phyloP scores from a whole-genome alignment of 768 basidiomycete species.

The Melanogaster broomeanus region DNA sequence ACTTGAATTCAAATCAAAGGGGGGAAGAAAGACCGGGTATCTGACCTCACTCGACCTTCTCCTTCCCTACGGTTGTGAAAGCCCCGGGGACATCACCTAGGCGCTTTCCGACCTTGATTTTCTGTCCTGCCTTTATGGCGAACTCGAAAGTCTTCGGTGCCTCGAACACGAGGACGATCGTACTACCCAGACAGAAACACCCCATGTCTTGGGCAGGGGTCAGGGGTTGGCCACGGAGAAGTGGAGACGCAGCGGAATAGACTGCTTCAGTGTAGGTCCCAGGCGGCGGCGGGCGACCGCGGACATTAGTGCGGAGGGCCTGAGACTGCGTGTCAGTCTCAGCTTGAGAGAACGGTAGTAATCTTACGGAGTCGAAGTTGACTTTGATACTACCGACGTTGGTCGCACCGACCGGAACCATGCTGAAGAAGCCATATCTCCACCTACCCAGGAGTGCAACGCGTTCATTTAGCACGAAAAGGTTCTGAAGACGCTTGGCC shows the following conservation, averaged over 20 bases:
- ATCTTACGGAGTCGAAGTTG: slow-evolving; percentile 83
- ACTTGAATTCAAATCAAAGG: not conserved
- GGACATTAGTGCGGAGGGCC: slow-evolving; percentile 89
- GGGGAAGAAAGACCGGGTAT: too few relatives aligned
- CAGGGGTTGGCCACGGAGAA: slow-evolving; percentile 88
- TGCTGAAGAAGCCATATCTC: slow-evolving; percentile 94
- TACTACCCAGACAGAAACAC: slow-evolving; percentile 93
- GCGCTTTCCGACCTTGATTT: slow-evolving; percentile 83
- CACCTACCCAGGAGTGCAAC: slow-evolving; percentile 94
- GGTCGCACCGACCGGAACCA: slow-evolving; percentile 98
- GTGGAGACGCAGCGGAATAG: slow-evolving; percentile 79
- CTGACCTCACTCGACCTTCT: slow-evolving; percentile 35
- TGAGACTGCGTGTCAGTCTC: slow-evolving; percentile 28
- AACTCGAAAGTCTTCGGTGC: slow-evolving; percentile 87
- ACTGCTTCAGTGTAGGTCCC: slow-evolving; percentile 93
- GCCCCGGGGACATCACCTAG: slow-evolving; percentile 57
- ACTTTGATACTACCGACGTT: slow-evolving; percentile 97
- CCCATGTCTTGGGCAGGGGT: slow-evolving; percentile 94
- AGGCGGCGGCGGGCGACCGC: slow-evolving; percentile 66
- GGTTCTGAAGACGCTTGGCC: slow-evolving; percentile 85
- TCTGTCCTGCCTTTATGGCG: slow-evolving; percentile 71
- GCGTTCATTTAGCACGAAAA: slow-evolving; percentile 98
- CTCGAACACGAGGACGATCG: slow-evolving; percentile 96
- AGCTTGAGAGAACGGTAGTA: not conserved
- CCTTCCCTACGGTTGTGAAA: slow-evolving; percentile 28